Evolutionary conservation across 2,329 filamentous ascomycete species (phyloP).

Genomic region (Calonectria fujianensis): DNA sequence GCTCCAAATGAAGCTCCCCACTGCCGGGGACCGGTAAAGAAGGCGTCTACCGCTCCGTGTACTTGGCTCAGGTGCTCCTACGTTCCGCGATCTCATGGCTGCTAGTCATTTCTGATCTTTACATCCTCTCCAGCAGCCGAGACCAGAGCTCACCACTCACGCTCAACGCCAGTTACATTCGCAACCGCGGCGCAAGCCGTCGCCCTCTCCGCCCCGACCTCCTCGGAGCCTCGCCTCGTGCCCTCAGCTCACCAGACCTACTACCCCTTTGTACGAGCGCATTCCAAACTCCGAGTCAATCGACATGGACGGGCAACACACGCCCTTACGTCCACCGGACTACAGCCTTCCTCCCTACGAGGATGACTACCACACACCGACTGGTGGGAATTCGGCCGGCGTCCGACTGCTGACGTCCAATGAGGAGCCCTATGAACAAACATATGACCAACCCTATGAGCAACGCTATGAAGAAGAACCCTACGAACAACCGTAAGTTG

Average conservation of each 20-base stretch:
- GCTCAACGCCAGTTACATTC: constrained; percentile 25
- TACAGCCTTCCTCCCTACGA: constrained; percentile 76
- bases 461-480: constrained; percentile 60
- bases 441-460: constrained; percentile 70
- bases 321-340: constrained; percentile 72
- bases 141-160: neutral
- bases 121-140: constrained; percentile 19
- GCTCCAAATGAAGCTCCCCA: constrained; percentile 40
- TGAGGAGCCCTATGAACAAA: constrained; percentile 71
- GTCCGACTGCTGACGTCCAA: constrained; percentile 78
- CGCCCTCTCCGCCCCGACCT: constrained; percentile 30
- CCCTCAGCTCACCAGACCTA: constrained; percentile 27
- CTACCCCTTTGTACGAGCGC: constrained; percentile 48
- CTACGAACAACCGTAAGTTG: constrained; percentile 74
- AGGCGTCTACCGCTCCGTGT: constrained; percentile 6
- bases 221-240: constrained; percentile 30
- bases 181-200: constrained; percentile 48
- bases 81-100: constrained; percentile 7
- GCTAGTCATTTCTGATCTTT: constrained; percentile 12
- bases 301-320: constrained; percentile 70
- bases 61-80: neutral
- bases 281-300: constrained; percentile 56
- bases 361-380: constrained; percentile 68
- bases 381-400: constrained; percentile 70
- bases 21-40: constrained; percentile 14